Conservation (phyloP, 305 asterid species). For the Solanum chacoense region DNA sequence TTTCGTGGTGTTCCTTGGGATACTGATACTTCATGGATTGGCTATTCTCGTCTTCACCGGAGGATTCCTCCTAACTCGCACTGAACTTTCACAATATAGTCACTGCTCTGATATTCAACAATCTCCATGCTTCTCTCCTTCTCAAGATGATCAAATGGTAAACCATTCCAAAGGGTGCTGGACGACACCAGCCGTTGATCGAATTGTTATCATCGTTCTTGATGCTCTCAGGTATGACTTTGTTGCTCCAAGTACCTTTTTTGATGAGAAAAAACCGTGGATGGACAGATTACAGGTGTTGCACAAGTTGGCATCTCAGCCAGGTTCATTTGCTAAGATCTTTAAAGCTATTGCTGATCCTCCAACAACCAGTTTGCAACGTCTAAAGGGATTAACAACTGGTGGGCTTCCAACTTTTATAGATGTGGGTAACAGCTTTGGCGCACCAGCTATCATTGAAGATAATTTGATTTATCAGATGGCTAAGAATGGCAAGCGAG, state of each 20-base stretch:
- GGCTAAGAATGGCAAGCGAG: background rate
- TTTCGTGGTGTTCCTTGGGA: background rate
- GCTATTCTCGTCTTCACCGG: background rate
- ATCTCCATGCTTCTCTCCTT: background rate
- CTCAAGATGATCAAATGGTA: background rate
- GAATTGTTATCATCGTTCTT: background rate
- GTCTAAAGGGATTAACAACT: background rate
- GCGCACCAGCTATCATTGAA: background rate
- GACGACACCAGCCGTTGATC: background rate
- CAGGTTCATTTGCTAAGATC: background rate
- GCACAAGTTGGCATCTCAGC: background rate
- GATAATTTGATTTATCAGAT: background rate
- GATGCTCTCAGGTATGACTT: background rate
- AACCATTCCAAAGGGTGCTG: background rate
- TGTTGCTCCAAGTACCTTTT: background rate
- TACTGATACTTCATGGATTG: background rate
- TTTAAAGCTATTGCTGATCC: background rate
- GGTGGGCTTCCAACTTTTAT: background rate
- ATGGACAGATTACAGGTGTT: background rate
- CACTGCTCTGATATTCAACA: background rate
- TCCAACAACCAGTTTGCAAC: background rate
- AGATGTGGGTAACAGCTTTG: background rate
- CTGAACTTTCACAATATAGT: background rate
- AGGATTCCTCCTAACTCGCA: background rate
- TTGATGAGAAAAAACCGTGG: background rate